phyloP scores from a whole-genome alignment of 495 filamentous ascomycete species.

The Tuber umbilicatum region DNA sequence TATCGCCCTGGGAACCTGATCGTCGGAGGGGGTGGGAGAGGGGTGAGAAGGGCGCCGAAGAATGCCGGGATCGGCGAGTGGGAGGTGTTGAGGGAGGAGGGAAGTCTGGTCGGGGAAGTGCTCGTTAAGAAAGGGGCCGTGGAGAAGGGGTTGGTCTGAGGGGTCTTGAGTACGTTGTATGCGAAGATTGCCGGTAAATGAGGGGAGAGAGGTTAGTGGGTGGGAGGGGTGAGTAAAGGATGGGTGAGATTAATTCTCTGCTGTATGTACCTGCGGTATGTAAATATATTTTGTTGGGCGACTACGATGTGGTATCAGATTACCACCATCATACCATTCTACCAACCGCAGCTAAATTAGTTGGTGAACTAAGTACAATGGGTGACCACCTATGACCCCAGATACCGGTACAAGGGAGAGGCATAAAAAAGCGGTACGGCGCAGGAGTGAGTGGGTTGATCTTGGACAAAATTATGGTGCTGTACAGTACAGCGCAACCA shows the following conservation, averaged over 20 bases:
- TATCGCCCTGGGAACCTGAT: slow-evolving; percentile 81
- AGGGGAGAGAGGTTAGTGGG: neutral
- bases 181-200: neutral
- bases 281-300: neutral
- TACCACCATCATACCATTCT: neutral
- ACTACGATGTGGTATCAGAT: neutral
- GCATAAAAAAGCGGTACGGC: no score
- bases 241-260: neutral
- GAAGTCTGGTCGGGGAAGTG: slow-evolving; percentile 60
- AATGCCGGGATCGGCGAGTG: slow-evolving; percentile 66
- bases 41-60: slow-evolving; percentile 55
- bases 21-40: slow-evolving; percentile 70
- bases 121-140: slow-evolving; percentile 31
- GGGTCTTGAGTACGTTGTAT: neutral
- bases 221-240: neutral
- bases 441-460: no score
- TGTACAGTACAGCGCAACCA: no score
- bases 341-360: neutral
- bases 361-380: no score
- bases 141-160: neutral
- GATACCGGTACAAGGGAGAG: no score
- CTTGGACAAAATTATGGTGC: no score
- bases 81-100: slow-evolving; percentile 57
- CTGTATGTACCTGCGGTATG: neutral
- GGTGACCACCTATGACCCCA: no score